Conservation (phyloP, 2,329 filamentous ascomycete genomes). For the Colletotrichum sp. region DNA sequence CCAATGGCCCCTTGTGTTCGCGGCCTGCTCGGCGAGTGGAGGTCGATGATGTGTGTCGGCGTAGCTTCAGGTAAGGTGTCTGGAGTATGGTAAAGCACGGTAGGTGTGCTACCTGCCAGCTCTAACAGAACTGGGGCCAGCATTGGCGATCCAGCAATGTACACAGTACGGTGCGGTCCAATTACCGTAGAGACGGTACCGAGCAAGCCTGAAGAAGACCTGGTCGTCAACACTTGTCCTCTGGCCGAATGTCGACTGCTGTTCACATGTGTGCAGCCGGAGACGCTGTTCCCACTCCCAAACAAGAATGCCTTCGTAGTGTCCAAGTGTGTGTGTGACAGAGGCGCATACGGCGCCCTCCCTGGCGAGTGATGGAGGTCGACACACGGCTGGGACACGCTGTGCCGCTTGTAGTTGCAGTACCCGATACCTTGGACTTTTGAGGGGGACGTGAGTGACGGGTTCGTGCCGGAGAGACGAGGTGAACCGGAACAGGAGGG, state of each 20-base stretch:
- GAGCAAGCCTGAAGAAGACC: not conserved
- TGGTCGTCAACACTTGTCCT: not conserved
- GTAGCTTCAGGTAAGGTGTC: constrained; percentile 3
- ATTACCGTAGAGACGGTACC: not conserved
- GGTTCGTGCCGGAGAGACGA: not conserved
- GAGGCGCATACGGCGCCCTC: not conserved
- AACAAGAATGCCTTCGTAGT: not conserved
- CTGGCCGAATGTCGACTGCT: not conserved
- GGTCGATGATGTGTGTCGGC: constrained; percentile 3
- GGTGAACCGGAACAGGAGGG: not conserved
- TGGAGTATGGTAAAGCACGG: not conserved
- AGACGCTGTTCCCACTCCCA: not conserved
- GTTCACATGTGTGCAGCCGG: not conserved
- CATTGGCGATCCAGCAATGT: not conserved
- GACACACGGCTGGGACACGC: not conserved
- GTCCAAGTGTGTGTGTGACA: not conserved
- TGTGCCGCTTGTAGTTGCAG: not conserved
- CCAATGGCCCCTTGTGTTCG: not conserved
- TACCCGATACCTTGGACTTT: not conserved
- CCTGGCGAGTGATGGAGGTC: not conserved
- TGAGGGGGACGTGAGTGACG: not conserved
- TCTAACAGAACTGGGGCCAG: not conserved
- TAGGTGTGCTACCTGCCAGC: not conserved
- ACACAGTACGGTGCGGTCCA: not conserved
- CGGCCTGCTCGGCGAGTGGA: not conserved